Conservation (phyloP, 192 early-diverging fungal genomes). For the Linnemannia elongata region DNA sequence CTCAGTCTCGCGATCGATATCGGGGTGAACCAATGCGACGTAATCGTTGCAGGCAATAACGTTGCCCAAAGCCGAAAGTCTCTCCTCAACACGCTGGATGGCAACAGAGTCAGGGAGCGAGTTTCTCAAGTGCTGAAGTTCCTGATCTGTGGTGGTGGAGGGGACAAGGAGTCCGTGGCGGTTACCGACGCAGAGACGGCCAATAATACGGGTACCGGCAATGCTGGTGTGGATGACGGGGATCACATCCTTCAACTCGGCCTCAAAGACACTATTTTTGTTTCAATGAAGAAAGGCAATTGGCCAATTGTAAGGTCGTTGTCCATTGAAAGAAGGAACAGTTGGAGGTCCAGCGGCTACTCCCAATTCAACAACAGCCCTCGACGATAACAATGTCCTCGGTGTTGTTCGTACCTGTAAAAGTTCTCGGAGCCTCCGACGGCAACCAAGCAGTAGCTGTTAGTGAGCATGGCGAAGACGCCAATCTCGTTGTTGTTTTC, state of each 20-base stretch:
- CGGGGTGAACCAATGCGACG: constrained; percentile 97
- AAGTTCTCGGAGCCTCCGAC: constrained; percentile 99
- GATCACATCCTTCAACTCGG: constrained; percentile 94
- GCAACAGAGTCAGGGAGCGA: constrained; percentile 92
- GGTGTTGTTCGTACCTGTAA: constrained; percentile 79
- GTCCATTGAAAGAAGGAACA: background rate
- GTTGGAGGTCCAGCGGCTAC: background rate
- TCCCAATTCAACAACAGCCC: background rate
- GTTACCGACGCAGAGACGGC: constrained; percentile 95
- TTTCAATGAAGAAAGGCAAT: background rate
- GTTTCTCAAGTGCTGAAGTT: constrained; percentile 97
- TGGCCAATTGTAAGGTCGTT: background rate
- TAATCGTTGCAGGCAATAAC: constrained; percentile 99
- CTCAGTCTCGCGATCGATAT: constrained; percentile 98
- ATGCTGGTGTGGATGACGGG: constrained; percentile 98
- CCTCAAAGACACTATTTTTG: constrained; percentile 87
- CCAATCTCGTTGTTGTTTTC: constrained; percentile 99
- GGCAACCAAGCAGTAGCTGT: constrained; percentile 97
- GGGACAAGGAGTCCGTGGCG: constrained; percentile 95
- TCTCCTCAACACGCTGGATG: constrained; percentile 98
- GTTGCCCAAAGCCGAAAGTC: constrained; percentile 97
- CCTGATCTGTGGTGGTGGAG: constrained; percentile 96
- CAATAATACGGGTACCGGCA: constrained; percentile 96
- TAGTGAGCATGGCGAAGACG: constrained; percentile 97
- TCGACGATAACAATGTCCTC: background rate